These are phyloP conservation scores for Bipolaris victoriae DNA, from an alignment of 2,329 filamentous ascomycete genomes.

Conservation along the genomic window DNA sequence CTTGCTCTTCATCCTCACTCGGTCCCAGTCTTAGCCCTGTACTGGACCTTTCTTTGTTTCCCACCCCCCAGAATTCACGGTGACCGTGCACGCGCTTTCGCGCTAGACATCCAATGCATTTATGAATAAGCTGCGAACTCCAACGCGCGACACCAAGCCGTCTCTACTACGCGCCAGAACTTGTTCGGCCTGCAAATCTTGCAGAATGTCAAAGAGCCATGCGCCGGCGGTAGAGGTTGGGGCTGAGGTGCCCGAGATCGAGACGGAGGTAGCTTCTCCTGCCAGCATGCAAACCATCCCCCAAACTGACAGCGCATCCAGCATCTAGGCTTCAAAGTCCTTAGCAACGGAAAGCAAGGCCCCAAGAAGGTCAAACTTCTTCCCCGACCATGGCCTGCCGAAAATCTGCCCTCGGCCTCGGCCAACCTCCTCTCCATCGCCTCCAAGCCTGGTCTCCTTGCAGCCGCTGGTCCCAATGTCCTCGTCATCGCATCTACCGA, in stretches of 20 bases:
- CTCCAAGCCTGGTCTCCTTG: conserved; percentile 78
- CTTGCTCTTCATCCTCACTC: conserved; percentile 32
- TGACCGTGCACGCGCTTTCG: conserved; percentile 18
- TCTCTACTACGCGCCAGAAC: conserved; percentile 53
- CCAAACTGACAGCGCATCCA: conserved; percentile 22
- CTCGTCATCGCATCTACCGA: conserved; percentile 80
- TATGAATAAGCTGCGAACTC: conserved; percentile 29
- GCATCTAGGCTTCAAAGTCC: conserved; percentile 79
- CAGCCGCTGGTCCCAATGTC: conserved; percentile 82
- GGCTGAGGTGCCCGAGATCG: conserved; percentile 75
- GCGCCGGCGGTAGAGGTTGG: conserved; percentile 60
- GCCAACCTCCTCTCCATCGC: conserved; percentile 86
- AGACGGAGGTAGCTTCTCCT: conserved; percentile 70
- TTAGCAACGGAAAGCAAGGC: conserved; percentile 63
- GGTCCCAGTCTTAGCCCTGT: conserved; percentile 26
- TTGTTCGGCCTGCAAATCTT: conserved; percentile 70
- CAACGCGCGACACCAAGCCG: conserved; percentile 36
- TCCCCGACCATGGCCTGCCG: conserved; percentile 74
- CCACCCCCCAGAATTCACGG: conserved; percentile 13
- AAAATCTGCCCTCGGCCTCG: conserved; percentile 73
- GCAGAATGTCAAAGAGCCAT: conserved; percentile 56
- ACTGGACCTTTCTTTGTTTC: conserved; percentile 1
- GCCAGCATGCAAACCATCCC: background rate
- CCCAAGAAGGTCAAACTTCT: conserved; percentile 82
- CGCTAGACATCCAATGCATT: conserved; percentile 37